Base-by-base conservation (phyloP, 2,329 filamentous ascomycete species). In the Colletotrichum sp. region DNA sequence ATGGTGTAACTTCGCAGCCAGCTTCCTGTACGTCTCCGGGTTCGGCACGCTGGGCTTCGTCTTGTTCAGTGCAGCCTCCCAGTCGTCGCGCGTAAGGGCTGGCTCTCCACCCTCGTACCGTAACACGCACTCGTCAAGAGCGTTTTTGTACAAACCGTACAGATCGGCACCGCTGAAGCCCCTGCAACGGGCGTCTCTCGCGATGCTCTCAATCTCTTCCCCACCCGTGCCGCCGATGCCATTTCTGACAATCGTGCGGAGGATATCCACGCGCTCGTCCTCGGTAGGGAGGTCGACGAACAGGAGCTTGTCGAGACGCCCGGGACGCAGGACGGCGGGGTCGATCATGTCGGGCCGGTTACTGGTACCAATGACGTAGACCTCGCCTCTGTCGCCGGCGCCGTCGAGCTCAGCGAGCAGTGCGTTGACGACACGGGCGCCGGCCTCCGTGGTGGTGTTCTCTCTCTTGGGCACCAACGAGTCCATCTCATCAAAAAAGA, bases 321-420 rank as follows among this genome's bases (percentile, higher is more conserved):
- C 97, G 0, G 97, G 96, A 2, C 97, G 93, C 13, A 99, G 90
- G 92, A 99, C 98, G 2, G 97, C 97, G 3, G 95, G 93, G 83
- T 99, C 97, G 79, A 99, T 99, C 87, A 98, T 98, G 82, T 99
- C 96, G 0, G 96, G 96, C 0, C 97, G 89, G 84, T 99, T 99
- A 3, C 97, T 99, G 0, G 97, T 97, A 29, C 95, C 97, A 75
- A 99, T 95, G 19, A 99, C 94, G 84, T 97, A 99, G 78, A 99
- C 96, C 19, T 96, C 96, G 63, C 93, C 90, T 49, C 97, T 92
- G 79, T 92, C 93, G 77, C 91, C 92, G 8, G 98, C 90, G 67
- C 97, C 97, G 81, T 99, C 97, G 2, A 99, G 91, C 83, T 99
- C 97, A 0, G 97, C 98, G 36, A 99, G 93, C 0, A 99, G 90